Conservation (phyloP, 371 early-diverging fungal species). For the Syncephalastrum racemosum region DNA sequence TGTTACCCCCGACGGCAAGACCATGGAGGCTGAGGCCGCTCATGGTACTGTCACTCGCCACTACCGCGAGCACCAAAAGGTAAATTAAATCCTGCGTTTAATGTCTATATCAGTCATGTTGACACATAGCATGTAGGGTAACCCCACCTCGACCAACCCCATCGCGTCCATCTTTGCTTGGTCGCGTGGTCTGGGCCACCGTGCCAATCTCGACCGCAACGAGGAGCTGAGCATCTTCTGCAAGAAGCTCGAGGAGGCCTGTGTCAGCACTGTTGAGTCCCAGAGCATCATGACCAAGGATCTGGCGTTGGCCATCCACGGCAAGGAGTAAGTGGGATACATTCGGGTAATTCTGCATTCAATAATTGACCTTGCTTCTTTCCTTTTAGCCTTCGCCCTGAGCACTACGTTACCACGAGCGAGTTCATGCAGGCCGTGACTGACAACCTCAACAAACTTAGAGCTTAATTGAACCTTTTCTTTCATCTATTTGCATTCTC, state of each 20-base stretch:
- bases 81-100: background rate
- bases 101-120: background rate
- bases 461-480: slow-evolving; percentile 12
- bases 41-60: slow-evolving; percentile 96
- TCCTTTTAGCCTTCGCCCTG: slow-evolving; percentile 50
- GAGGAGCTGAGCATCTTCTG: slow-evolving; percentile 67
- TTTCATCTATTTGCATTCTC: slow-evolving; percentile 6
- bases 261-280: slow-evolving; percentile 78
- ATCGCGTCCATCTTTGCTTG: slow-evolving; percentile 95
- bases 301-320: slow-evolving; percentile 88
- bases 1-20: slow-evolving; percentile 87
- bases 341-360: background rate
- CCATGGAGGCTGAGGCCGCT: slow-evolving; percentile 92
- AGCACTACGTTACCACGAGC: slow-evolving; percentile 76
- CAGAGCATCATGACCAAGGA: slow-evolving; percentile 93
- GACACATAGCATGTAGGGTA: slow-evolving; percentile 33
- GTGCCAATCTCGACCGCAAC: slow-evolving; percentile 86
- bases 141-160: slow-evolving; percentile 88
- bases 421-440: slow-evolving; percentile 80
- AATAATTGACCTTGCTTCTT: slow-evolving; percentile 8
- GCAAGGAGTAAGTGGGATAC: slow-evolving; percentile 50
- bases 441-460: slow-evolving; percentile 57
- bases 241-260: slow-evolving; percentile 77
- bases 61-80: slow-evolving; percentile 93
- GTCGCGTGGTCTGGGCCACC: slow-evolving; percentile 90